Evolutionary conservation across 2,329 filamentous ascomycete genomes (phyloP).

Genomic region (Lachnellula subtilissima): DNA sequence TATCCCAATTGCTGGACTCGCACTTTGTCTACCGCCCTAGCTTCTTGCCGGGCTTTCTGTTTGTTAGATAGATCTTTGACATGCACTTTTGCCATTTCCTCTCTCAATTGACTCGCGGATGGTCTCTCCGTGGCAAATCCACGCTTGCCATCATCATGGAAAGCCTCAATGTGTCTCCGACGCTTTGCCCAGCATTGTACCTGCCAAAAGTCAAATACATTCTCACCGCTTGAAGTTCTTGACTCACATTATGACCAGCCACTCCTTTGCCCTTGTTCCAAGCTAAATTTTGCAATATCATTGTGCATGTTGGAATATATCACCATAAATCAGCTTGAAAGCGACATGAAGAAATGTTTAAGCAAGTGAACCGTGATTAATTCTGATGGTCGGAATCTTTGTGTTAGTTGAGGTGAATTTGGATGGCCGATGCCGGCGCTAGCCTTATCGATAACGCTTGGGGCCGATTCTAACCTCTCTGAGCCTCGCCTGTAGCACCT

Average conservation of each 20-base stretch:
- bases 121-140: constrained; percentile 14
- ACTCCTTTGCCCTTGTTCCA: constrained; percentile 30
- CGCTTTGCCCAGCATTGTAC: constrained; percentile 25
- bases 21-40: constrained; percentile 46
- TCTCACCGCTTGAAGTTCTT: constrained; percentile 9
- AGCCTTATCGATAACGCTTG: constrained; percentile 8
- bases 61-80: constrained; percentile 25
- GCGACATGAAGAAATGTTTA: constrained; percentile 8
- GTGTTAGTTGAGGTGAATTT: constrained; percentile 3
- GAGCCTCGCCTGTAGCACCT: too few relatives aligned
- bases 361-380: not conserved
- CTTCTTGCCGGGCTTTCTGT: constrained; percentile 41
- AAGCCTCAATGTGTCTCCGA: constrained; percentile 5
- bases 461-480: not conserved
- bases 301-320: constrained; percentile 27
- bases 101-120: constrained; percentile 20
- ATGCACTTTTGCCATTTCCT: constrained; percentile 27
- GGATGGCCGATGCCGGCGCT: not conserved
- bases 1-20: constrained; percentile 1
- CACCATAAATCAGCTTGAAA: constrained; percentile 7
- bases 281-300: constrained; percentile 30
- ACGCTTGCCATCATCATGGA: constrained; percentile 5
- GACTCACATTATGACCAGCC: constrained; percentile 32
- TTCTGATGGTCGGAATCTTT: constrained; percentile 5
- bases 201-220: constrained; percentile 18